phyloP scores from a whole-genome alignment of 805 yeast genomes.

The Ogataea chonburiensis region DNA sequence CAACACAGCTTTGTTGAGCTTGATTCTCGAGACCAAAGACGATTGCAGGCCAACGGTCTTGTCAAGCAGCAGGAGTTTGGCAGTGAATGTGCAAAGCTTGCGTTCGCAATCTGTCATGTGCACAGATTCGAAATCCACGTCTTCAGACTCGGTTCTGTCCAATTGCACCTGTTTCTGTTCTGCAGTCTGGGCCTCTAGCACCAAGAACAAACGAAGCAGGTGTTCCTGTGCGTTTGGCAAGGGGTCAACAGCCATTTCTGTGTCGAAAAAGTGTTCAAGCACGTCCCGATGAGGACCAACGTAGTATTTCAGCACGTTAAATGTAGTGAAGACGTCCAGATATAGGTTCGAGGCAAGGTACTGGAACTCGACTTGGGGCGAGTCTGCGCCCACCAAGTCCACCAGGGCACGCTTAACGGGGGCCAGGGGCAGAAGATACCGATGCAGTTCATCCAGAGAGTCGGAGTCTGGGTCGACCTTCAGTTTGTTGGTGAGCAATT shows the following conservation, averaged over 20 bases:
- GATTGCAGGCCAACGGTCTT: conserved; percentile 19
- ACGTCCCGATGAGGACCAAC: conserved; percentile 36
- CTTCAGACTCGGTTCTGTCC: conserved; percentile 55
- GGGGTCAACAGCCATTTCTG: conserved; percentile 28
- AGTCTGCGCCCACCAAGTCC: conserved; percentile 2
- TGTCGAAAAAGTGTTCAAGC: conserved; percentile 34
- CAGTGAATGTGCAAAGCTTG: conserved; percentile 23
- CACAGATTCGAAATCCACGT: conserved; percentile 25
- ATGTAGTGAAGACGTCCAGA: conserved; percentile 23
- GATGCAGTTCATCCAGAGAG: conserved; percentile 14
- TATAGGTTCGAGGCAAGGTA: conserved; percentile 12
- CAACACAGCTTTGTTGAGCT: conserved; percentile 24
- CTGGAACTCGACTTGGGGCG: conserved; percentile 9
- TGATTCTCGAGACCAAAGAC: conserved; percentile 20
- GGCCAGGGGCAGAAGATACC: conserved; percentile 10
- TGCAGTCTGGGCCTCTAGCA: conserved; percentile 49
- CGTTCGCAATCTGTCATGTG: conserved; percentile 21
- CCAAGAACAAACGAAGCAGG: conserved; percentile 44
- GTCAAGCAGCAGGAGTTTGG: conserved; percentile 25
- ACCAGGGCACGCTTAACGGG: conserved; percentile 13
- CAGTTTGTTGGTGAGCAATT: conserved; percentile 11
- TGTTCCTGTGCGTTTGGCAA: conserved; percentile 33
- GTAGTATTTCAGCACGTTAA: conserved; percentile 26
- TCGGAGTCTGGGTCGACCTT: conserved; percentile 15
- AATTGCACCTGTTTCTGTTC: conserved; percentile 36